Base-by-base conservation (phyloP, 305 asterid species). In the Rubia tinctorum region DNA sequence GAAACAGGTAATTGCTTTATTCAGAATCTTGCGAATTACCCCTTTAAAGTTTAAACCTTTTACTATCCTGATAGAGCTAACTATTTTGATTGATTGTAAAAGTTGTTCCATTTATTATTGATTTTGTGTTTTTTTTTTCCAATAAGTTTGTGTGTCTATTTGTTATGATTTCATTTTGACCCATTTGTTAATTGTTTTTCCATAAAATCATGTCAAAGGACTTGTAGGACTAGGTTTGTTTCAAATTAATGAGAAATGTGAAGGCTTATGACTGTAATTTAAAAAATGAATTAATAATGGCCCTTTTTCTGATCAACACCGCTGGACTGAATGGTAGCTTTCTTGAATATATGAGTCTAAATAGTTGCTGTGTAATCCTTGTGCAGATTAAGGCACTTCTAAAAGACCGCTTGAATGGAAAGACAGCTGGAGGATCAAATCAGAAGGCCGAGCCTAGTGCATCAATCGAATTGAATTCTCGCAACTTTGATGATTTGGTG, bases 401-500 rank as follows among this genome's bases (percentile, higher is more conserved):
- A 75, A 92, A 87, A 81, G 98, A 90, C 18, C 96, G 99, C 47
- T 80, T 92, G 79, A 80, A 83, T 73, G 99, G 97, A 72, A 95
- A 95, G 84, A 79, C 96, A 47, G 51, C 94, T 7, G 97, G 89
- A 83, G 96, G 96, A 74, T 88, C 97, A 56, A 88, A 84, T 81
- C 78, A 89, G 85, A 90, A 84, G 76, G 83, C 96, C 23, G 99
- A 95, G 76, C 85, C 96, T 64, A 92, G 90, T 82, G 90, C 89
- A 72, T 95, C 99, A 37, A 80, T 90, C 2, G 98, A 92, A 73
- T 80, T 95, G 80, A 92, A 88, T 84, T 89, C 97, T 4, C 75
- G 74, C 25, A 95, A 95, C 79, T n/a, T 95, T 83, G 99, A 95
- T 78, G 98, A 92, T 76, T 55, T 85, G 86, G 97, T 95, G 62